A percentile compares a stretch with the other conserved stretches of the same genome.
phyloP scores from a whole-genome alignment of 164 flowering plant species.

The Vitis cinerea region DNA sequence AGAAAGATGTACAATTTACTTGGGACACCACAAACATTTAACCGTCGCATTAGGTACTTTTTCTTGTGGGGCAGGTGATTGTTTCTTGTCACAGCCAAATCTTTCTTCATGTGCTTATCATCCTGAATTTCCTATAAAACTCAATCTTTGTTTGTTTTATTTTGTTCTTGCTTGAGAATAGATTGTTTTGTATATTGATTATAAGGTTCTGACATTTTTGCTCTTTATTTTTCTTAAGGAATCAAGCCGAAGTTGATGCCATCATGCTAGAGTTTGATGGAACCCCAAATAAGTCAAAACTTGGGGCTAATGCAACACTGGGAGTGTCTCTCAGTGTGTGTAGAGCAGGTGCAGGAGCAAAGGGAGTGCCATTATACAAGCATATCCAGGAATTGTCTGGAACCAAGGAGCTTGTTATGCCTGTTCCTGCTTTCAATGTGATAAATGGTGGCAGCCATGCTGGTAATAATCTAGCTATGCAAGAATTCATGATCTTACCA shows the following conservation, averaged over 20 bases:
- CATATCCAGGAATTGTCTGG: constrained; percentile 89
- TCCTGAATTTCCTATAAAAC: not conserved
- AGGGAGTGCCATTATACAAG: constrained; percentile 82
- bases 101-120: not conserved
- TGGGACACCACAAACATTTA: not conserved
- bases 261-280: constrained; percentile 93
- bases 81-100: not conserved
- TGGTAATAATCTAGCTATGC: constrained; percentile 96
- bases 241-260: constrained; percentile 83
- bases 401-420: constrained; percentile 94
- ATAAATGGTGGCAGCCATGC: constrained; percentile 99
- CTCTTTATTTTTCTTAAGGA: constrained; percentile 30
- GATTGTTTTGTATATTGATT: not conserved
- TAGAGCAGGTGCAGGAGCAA: constrained; percentile 97
- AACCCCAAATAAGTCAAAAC: constrained; percentile 83
- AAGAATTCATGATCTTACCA: constrained; percentile 96
- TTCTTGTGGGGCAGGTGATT: not conserved
- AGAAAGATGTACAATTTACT: not conserved
- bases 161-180: not conserved
- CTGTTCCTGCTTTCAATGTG: constrained; percentile 98
- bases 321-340: constrained; percentile 93
- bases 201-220: constrained; percentile 8
- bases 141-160: not conserved
- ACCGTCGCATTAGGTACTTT: not conserved
- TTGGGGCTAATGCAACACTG: constrained; percentile 94